These are phyloP conservation scores for Chaetomium sp. DNA, from an alignment of 2,329 filamentous ascomycete genomes.

Conservation along the genomic window DNA sequence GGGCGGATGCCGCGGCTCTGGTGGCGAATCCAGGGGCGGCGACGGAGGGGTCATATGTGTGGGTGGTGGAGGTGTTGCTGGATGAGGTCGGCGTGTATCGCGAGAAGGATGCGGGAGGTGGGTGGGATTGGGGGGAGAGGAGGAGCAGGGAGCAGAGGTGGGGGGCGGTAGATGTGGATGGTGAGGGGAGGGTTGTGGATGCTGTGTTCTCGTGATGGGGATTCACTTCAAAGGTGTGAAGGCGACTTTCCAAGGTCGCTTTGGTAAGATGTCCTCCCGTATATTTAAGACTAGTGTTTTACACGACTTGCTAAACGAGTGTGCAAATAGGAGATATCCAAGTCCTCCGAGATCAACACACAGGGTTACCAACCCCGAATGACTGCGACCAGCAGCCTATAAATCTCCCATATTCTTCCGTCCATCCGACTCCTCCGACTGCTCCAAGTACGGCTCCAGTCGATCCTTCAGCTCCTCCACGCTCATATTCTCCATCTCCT, in stretches of 20 bases:
- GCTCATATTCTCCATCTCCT: slow-evolving; percentile 46
- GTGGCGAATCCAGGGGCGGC: slow-evolving; percentile 11
- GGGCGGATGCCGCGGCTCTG: slow-evolving; percentile 41
- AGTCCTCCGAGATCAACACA: neutral
- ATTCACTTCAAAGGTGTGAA: neutral
- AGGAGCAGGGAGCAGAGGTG: slow-evolving; percentile 57
- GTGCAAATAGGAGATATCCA: slow-evolving; percentile 6
- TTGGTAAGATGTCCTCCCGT: neutral
- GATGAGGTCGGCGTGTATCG: slow-evolving; percentile 51
- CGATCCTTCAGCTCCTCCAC: slow-evolving; percentile 31
- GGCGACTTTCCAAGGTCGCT: neutral
- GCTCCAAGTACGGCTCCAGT: slow-evolving; percentile 32
- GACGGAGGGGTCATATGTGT: slow-evolving; percentile 41
- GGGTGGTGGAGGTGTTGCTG: slow-evolving; percentile 55
- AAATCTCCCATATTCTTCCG: slow-evolving; percentile 14
- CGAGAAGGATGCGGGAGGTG: slow-evolving; percentile 36
- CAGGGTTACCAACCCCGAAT: neutral
- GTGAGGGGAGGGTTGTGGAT: slow-evolving; percentile 42
- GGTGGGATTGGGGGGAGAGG: slow-evolving; percentile 22
- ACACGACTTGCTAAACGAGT: slow-evolving; percentile 7
- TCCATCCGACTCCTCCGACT: neutral
- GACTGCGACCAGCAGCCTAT: slow-evolving; percentile 6
- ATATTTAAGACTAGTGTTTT: neutral
- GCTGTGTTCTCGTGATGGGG: slow-evolving; percentile 35
- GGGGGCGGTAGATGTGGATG: slow-evolving; percentile 50